Percentiles rank a stretch among this genome's conserved stretches.
These are phyloP conservation scores for Golubevia sp. DNA, from an alignment of 1,284 basidiomycete species.

Conservation along the genomic window DNA sequence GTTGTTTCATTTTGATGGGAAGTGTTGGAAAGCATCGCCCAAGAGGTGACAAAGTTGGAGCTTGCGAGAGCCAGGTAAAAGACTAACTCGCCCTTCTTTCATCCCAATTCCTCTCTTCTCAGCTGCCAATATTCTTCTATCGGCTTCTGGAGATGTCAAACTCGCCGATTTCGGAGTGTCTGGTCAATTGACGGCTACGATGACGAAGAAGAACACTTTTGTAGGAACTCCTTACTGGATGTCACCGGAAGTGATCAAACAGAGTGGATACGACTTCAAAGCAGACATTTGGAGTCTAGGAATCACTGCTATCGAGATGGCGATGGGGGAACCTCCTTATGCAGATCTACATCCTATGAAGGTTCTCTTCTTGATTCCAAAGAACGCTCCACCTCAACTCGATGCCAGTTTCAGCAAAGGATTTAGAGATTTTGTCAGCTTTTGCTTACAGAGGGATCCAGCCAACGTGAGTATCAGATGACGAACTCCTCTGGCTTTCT, in stretches of 20 bases:
- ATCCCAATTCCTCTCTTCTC: conserved; percentile 8
- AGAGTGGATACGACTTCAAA: conserved; percentile 97
- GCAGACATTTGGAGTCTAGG: conserved; percentile 76
- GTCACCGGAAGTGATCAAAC: conserved; percentile 99
- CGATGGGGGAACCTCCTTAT: conserved; percentile 95
- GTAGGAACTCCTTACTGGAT: conserved; percentile 80
- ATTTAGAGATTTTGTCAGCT: conserved; percentile 90
- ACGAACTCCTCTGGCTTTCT: background rate
- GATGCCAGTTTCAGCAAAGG: conserved; percentile 86
- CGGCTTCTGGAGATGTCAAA: conserved; percentile 93
- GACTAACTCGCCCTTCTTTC: background rate
- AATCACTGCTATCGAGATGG: conserved; percentile 96
- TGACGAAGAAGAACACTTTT: conserved; percentile 92
- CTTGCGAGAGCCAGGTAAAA: no score
- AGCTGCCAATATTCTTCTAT: conserved; percentile 94
- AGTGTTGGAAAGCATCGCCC: no score
- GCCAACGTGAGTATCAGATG: conserved; percentile 70
- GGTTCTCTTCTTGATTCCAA: conserved; percentile 96
- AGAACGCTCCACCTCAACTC: conserved; percentile 89
- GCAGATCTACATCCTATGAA: conserved; percentile 99
- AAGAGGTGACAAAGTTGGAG: background rate
- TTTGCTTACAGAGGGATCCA: conserved; percentile 91
- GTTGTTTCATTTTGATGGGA: no score
- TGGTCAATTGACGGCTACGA: conserved; percentile 87
- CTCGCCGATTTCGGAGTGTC: conserved; percentile 98